Evolutionary conservation across 139 green algal genomes (phyloP).

Genomic region (Tetradesmus lagerheimii): DNA sequence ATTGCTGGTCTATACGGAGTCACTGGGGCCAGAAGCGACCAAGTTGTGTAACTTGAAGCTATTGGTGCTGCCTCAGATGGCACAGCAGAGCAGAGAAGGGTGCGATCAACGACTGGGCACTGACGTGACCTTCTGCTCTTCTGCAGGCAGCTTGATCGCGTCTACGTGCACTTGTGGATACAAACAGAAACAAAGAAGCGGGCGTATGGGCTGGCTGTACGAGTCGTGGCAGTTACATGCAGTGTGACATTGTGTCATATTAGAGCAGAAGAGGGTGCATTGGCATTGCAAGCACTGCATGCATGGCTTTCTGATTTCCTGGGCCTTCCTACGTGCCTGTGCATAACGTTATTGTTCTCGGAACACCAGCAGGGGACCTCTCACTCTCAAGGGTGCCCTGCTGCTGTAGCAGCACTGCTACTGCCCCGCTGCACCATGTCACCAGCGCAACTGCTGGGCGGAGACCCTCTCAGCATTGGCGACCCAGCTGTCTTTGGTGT

Average conservation of each 20-base stretch:
- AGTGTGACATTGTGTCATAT: not conserved
- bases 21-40: no score
- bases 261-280: not conserved
- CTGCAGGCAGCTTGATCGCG: not conserved
- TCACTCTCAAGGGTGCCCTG: not conserved
- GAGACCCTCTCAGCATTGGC: slow-evolving; percentile 55
- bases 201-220: not conserved
- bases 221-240: not conserved
- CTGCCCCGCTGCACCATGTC: not conserved
- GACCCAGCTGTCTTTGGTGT: slow-evolving; percentile 84
- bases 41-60: not conserved
- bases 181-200: not conserved
- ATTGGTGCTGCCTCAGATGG: not conserved
- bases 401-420: not conserved
- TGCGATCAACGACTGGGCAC: not conserved
- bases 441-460: slow-evolving; percentile 17
- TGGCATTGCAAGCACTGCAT: not conserved
- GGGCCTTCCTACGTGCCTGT: not conserved
- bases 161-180: no score
- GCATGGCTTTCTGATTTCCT: not conserved
- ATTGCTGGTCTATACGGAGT: not conserved
- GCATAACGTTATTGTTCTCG: no score
- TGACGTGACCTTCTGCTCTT: not conserved
- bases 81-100: not conserved
- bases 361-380: not conserved